Conservation (phyloP, 129 eudicot species). For the Arctium lappa region DNA sequence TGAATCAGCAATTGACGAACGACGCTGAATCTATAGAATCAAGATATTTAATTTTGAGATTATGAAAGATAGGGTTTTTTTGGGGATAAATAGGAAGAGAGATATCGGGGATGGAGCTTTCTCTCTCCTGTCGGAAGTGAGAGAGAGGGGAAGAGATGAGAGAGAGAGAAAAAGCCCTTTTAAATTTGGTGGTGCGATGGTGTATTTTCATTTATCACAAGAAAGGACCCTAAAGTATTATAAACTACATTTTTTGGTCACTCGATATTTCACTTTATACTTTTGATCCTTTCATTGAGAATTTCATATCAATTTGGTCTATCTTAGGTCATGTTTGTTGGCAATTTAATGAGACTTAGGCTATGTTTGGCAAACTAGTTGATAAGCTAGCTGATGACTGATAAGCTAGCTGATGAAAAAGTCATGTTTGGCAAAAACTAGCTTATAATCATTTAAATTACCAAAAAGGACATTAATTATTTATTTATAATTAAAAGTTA, state of each 20-base stretch:
- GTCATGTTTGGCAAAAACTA: too few relatives aligned
- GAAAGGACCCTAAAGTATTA: neutral
- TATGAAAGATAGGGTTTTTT: slow-evolving; percentile 16
- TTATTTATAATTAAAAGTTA: too few relatives aligned
- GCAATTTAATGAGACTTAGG: too few relatives aligned
- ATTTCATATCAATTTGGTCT: neutral
- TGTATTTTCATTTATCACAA: neutral
- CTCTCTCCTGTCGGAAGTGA: slow-evolving; percentile 37
- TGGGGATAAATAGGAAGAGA: slow-evolving; percentile 17
- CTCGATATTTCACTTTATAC: neutral
- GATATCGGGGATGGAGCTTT: slow-evolving; percentile 17
- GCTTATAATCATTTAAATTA: too few relatives aligned
- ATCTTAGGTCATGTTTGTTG: neutral
- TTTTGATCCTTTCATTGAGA: too few relatives aligned
- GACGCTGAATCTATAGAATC: slow-evolving; percentile 20
- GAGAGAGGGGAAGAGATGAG: slow-evolving; percentile 16
- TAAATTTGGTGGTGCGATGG: slow-evolving; percentile 5
- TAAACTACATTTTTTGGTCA: neutral
- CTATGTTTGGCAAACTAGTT: too few relatives aligned
- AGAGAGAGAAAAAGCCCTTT: slow-evolving; percentile 43
- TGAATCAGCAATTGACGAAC: slow-evolving; percentile 26
- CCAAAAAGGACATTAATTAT: too few relatives aligned
- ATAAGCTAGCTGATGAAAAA: too few relatives aligned
- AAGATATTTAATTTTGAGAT: neutral
- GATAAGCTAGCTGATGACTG: too few relatives aligned